Base-by-base conservation (phyloP, 169 alveolate species). In the Cryptosporidium canis region DNA sequence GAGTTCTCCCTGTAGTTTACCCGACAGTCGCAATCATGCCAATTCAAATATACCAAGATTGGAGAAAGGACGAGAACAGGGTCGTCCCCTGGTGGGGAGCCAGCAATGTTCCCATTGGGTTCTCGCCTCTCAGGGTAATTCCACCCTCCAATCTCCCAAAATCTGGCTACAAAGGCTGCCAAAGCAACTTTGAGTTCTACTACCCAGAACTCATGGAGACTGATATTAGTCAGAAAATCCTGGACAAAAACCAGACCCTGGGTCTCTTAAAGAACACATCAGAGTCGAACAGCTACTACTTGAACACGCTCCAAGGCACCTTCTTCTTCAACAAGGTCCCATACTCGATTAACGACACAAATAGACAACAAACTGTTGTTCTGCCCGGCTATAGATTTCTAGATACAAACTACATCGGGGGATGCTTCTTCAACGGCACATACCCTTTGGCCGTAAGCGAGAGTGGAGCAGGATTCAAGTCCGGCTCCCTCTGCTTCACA, bases 21-120 rank as follows among this genome's bases (percentile, higher is more conserved):
- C 87, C 87, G 7, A 61, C 72, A n/a, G 37, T 77, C 11, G 56
- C 77, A 18, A 61, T 77, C 24, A 18, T 58, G n/a, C 87, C 87
- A 43, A 35, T 77, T 37, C 48, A 39, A 41, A 7, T 61, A 43
- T 77, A 77, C 29, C 77, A 77, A 39, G 72, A 55, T 61, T 77
- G 87, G 87, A 55, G 66, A 61, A 55, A 55, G 31, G 72, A 55
- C 18, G 87, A 77, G 61, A 77, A 77, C 39, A 77, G 31, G 24
- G 29, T 77, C 18, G 72, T 77, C 12, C 87, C 87, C 0, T 77
- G 71, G 70, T 77, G 87, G 87, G 87, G 87, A 41, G 70, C 72
- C 1, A 58, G 77, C 24, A 77, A 77, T 58, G 39, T 61, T 35
- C 87, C 87, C 18, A n/a, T 77, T 35, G 87, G 87, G 8, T 58